A percentile compares a stretch with the other conserved stretches of the same genome.
Evolutionary conservation across 331 rosid genomes (phyloP).

Genomic region (Cydonia oblonga): DNA sequence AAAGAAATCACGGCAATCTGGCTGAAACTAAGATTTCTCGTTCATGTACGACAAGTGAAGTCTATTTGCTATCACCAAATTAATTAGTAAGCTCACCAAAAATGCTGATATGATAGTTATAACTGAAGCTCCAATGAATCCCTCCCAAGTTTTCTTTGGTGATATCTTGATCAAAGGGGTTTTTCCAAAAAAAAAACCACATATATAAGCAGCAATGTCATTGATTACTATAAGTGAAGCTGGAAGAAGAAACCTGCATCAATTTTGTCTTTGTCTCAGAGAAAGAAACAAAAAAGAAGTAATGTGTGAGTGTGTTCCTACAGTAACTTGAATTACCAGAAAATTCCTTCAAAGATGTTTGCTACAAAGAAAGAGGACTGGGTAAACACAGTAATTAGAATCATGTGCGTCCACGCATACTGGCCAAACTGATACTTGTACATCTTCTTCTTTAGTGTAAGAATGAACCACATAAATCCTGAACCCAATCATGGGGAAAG

Average conservation of each 20-base stretch:
- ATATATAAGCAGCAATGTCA: slow-evolving; percentile 89
- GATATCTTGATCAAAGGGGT: slow-evolving; percentile 96
- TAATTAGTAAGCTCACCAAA: slow-evolving; percentile 43
- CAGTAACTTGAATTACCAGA: slow-evolving; percentile 53
- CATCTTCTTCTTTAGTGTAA: slow-evolving; percentile 95
- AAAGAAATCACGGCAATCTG: not conserved
- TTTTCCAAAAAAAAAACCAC: slow-evolving; percentile 91
- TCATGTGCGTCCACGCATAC: slow-evolving; percentile 99
- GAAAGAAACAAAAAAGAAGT: not conserved
- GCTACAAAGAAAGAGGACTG: slow-evolving; percentile 98
- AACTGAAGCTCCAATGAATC: slow-evolving; percentile 94
- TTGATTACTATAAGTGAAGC: slow-evolving; percentile 88
- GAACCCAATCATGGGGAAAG: slow-evolving; percentile 20
- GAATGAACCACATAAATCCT: slow-evolving; percentile 99
- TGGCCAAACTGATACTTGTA: slow-evolving; percentile 99
- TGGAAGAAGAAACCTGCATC: slow-evolving; percentile 97
- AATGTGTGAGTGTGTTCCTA: not conserved
- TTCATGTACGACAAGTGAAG: not conserved
- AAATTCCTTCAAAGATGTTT: slow-evolving; percentile 93
- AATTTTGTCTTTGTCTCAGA: slow-evolving; percentile 14
- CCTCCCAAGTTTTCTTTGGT: slow-evolving; percentile 99
- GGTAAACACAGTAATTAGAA: slow-evolving; percentile 82
- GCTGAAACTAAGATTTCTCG: not conserved
- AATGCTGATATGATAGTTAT: slow-evolving; percentile 87
- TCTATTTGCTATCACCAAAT: not conserved